Evolutionary conservation across 1,284 basidiomycete genomes (phyloP), one percentile per base, ranked within the genome.

Genomic region (Dichomitus squalens): DNA sequence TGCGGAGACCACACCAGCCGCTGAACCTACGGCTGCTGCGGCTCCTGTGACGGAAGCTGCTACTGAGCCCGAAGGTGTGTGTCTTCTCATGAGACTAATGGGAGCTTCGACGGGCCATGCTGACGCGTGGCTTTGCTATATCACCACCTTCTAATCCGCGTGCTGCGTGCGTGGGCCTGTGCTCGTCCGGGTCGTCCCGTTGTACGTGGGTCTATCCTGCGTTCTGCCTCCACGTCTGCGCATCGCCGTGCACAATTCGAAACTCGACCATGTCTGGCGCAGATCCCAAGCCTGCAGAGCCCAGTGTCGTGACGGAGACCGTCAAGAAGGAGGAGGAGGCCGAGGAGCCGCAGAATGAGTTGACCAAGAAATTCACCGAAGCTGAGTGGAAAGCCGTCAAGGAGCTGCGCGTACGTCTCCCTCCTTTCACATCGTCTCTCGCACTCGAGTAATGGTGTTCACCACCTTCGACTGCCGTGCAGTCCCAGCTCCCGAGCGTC

Each of bases 331-430:
- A 55, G 25, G 60, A 57, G 21, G 56, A 69, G 50, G 66, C 55
- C 1, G 60, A 63, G 23, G 87, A 90, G 68, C 84, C 84, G 2
- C 86, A 90, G 73, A 92, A 84, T 65, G 64, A 76, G 2, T 76
- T 92, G 25, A 92, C 90, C 0, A 72, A 79, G 68, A 78, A 80
- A 67, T 92, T 92, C 72, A 89, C 85, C 0, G 73, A 81, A 11
- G 76, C 75, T 16, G 90, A 92, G 69, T 88, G 88, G 86, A 75
- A 70, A 23, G 86, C 86, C 14, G 72, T 92, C 60, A 82, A 82
- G 63, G 80, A 83, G 62, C 84, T 92, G 60, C 77, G 87, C 60
- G 90, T 88, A 44, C 40, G 52, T 57, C 25, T 20, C 41, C 29
- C 43, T 44, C 14, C 44, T 18, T 9, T 31, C 12, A 25, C 35